These are phyloP conservation scores for Boletellus emodensis DNA, from an alignment of 768 basidiomycete genomes.

Conservation along the genomic window DNA sequence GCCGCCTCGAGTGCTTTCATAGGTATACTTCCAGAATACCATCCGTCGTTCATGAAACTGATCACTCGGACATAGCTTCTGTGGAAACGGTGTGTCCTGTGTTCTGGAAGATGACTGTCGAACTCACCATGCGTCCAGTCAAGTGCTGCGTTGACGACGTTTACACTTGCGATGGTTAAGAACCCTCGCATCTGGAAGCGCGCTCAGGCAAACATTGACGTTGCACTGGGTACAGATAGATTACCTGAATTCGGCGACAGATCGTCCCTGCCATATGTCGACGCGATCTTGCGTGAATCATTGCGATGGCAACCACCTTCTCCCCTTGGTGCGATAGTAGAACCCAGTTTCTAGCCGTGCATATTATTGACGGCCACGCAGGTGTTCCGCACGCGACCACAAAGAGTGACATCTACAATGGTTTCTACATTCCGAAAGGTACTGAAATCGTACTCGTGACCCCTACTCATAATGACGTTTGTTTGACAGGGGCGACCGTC, in stretches of 20 bases:
- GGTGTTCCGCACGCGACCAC: slow-evolving; percentile 1
- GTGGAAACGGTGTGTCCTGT: slow-evolving; percentile 13
- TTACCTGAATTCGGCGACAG: slow-evolving; percentile 8
- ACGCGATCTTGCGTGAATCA: background rate
- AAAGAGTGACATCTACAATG: background rate
- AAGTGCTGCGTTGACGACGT: background rate
- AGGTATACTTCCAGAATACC: slow-evolving; percentile 1
- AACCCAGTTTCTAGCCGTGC: background rate
- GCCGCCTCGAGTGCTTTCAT: slow-evolving; percentile 12
- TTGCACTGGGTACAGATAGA: background rate
- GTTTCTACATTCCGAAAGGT: slow-evolving; percentile 7
- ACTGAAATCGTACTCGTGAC: background rate
- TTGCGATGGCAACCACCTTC: slow-evolving; percentile 4
- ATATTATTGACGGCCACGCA: background rate
- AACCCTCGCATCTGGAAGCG: slow-evolving; percentile 5
- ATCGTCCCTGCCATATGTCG: slow-evolving; percentile 1
- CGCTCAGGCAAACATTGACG: slow-evolving; percentile 2
- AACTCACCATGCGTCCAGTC: background rate
- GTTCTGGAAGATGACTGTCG: background rate
- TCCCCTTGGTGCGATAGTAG: background rate
- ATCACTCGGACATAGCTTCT: slow-evolving; percentile 1
- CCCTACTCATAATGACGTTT: background rate
- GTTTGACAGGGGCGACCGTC: slow-evolving; percentile 7
- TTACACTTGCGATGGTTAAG: slow-evolving; percentile 10
- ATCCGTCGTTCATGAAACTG: background rate